Evolutionary conservation across 2,329 filamentous ascomycete species (phyloP).

Genomic region (Alternaria panax): DNA sequence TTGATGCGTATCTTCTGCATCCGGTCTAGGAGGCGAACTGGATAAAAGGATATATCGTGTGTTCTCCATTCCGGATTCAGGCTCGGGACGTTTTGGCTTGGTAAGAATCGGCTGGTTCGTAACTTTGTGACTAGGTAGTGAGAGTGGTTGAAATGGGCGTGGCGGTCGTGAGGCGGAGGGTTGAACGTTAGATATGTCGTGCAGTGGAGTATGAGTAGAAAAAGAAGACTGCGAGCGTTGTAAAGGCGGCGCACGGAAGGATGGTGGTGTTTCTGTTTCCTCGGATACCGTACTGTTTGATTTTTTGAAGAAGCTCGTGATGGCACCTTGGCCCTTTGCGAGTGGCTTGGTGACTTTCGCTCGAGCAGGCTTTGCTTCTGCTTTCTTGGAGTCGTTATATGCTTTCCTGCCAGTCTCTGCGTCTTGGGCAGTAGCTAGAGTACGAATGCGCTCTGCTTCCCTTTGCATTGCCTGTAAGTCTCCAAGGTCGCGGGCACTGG

Average conservation of each 20-base stretch:
- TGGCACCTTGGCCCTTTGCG: slow-evolving; percentile 59
- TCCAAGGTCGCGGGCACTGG: slow-evolving; percentile 46
- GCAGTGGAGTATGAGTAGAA: slow-evolving; percentile 28
- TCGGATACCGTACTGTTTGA: slow-evolving; percentile 28
- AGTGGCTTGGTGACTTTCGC: slow-evolving; percentile 45
- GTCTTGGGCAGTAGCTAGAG: slow-evolving; percentile 33
- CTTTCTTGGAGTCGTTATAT: slow-evolving; percentile 39
- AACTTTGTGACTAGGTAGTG: slow-evolving; percentile 40
- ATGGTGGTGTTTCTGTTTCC: slow-evolving; percentile 14
- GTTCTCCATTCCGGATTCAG: slow-evolving; percentile 31
- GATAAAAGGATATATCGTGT: slow-evolving; percentile 59
- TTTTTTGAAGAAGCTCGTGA: slow-evolving; percentile 61
- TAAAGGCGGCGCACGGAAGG: slow-evolving; percentile 13
- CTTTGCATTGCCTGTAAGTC: slow-evolving; percentile 50
- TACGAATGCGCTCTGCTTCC: slow-evolving; percentile 42
- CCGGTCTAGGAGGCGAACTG: slow-evolving; percentile 51
- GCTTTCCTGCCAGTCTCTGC: slow-evolving; percentile 25
- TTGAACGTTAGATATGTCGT: slow-evolving; percentile 46
- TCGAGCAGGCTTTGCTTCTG: slow-evolving; percentile 23
- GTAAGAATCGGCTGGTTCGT: slow-evolving; percentile 43
- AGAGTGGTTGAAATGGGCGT: slow-evolving; percentile 33
- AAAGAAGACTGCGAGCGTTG: slow-evolving; percentile 33
- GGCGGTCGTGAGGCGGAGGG: slow-evolving; percentile 9
- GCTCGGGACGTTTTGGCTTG: slow-evolving; percentile 36
- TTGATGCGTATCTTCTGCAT: slow-evolving; percentile 22